Evolutionary conservation across 805 yeast species (phyloP).

Genomic region (Cyberlindnera saturnus): DNA sequence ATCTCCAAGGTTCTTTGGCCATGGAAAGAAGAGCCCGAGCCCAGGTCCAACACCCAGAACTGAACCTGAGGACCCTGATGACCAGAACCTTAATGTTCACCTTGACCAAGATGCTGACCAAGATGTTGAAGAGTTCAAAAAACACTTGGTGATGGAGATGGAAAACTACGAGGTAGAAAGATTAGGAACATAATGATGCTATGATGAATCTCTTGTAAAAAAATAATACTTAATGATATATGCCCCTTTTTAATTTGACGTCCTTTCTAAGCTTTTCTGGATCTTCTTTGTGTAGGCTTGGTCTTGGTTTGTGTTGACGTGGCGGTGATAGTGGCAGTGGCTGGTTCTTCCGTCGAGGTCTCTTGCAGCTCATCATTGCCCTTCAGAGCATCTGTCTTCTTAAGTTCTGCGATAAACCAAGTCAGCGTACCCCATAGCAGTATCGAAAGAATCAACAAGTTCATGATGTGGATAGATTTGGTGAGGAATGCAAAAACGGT

Average conservation of each 20-base stretch:
- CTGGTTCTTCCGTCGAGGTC: conserved; percentile 16
- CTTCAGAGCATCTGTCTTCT: conserved; percentile 29
- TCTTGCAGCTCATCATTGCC: conserved; percentile 18
- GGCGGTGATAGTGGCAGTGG: not conserved
- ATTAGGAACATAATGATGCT: not conserved
- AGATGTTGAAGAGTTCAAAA: conserved; percentile 20
- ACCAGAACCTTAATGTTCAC: not conserved
- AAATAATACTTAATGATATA: not conserved
- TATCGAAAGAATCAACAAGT: conserved; percentile 48
- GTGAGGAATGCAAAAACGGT: conserved; percentile 52
- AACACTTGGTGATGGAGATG: conserved; percentile 18
- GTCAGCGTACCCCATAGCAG: conserved; percentile 73
- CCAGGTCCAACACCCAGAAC: too few species aligned
- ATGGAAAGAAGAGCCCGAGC: too few species aligned
- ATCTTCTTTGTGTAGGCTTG: conserved; percentile 4
- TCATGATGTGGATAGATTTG: conserved; percentile 54
- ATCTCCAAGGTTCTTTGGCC: conserved; percentile 16
- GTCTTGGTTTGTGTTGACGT: not conserved
- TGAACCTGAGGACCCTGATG: not conserved
- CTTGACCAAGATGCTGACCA: conserved; percentile 14
- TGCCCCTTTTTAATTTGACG: conserved; percentile 1
- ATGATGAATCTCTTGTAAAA: not conserved
- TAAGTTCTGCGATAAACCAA: conserved; percentile 80
- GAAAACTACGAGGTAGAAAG: conserved; percentile 17
- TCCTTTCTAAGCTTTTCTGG: conserved; percentile 9